Percentiles rank a stretch among this genome's conserved stretches.
Conservation (phyloP, 2,329 filamentous ascomycete species). For the Fusarium udum region DNA sequence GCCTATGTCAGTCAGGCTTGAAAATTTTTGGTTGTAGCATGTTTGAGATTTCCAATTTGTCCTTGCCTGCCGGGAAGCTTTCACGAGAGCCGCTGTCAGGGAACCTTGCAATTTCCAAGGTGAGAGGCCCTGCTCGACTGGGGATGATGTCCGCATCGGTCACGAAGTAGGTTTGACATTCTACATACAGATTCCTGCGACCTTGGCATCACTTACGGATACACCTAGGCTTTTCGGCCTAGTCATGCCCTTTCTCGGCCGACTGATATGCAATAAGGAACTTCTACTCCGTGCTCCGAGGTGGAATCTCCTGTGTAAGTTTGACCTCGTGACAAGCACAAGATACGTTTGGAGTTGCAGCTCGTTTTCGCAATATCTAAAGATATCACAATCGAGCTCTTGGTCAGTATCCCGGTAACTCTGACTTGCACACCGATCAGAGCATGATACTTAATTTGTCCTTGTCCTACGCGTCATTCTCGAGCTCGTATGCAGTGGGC, state of each 20-base stretch:
- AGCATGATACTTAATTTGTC: constrained; percentile 1
- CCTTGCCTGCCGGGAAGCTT: constrained; percentile 22
- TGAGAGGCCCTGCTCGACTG: constrained; percentile 32
- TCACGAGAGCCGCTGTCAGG: constrained; percentile 7
- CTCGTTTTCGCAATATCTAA: constrained; percentile 5
- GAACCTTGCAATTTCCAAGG: constrained; percentile 22
- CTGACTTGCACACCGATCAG: constrained; percentile 18
- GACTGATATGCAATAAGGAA: constrained; percentile 30
- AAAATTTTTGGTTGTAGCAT: constrained; percentile 15
- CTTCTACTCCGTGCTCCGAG: constrained; percentile 26
- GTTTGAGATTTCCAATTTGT: constrained; percentile 4
- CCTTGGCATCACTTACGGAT: constrained; percentile 37
- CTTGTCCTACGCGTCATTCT: constrained; percentile 25
- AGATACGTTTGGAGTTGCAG: neutral
- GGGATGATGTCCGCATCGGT: constrained; percentile 26
- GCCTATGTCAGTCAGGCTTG: constrained; percentile 2
- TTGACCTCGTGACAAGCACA: constrained; percentile 22
- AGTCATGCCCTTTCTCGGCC: constrained; percentile 39
- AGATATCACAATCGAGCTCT: constrained; percentile 11
- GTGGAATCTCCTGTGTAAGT: constrained; percentile 11
- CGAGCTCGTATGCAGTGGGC: constrained; percentile 25
- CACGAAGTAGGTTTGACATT: constrained; percentile 16
- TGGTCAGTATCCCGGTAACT: neutral
- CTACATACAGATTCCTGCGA: constrained; percentile 19
- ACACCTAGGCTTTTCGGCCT: constrained; percentile 29